Evolutionary conservation across 1,139 yeast genomes (phyloP), one percentile per base, ranked within the genome.

Genomic region (Yamadazyma mexicana): DNA sequence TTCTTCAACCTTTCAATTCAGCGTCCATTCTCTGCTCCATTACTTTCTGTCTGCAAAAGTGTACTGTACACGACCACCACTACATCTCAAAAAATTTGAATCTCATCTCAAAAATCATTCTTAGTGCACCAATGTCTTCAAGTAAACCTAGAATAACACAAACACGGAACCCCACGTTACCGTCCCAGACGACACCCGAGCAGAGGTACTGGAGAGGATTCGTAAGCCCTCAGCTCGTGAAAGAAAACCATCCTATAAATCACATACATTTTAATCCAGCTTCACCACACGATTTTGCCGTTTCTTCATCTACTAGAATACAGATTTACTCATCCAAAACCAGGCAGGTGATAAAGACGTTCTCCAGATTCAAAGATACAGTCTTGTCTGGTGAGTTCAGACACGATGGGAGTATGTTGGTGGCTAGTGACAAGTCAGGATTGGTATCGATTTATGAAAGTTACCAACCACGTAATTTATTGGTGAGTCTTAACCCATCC

Each of bases 311-410:
- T 17, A 86, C 98, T 1, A 75, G 97, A 55, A 86, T 94, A 38
- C 98, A 92, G 59, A 80, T 94, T 9, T 87, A 91, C 56, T 87
- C 96, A 0, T 84, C 96, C 15, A 87, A 88, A 59, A 92, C 98
- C 0, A 76, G 98, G 54, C 95, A 88, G 57, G 96, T 89, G 4
- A 69, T 81, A 37, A 87, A 88, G 64, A 89, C 96, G 0, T 87
- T 89, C 50, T 84, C 96, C 2, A 67, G 97, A 49, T 92, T 92
- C 62, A 89, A 87, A 58, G 98, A 92, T 53, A 83, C 91, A 0
- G 98, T 89, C 0, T 88, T 85, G 58, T 75, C 84, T 27, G 96
- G 94, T 35, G 92, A 87, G 59, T 87, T 80, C 58, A 70, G 96
- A 51, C 73, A 76, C 43, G 96, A 88, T 54, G 96, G 96, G 38